Percentiles rank a stretch among this genome's conserved stretches.
Conservation (phyloP, 2,329 filamentous ascomycete genomes). For the Fusarium temperatum region DNA sequence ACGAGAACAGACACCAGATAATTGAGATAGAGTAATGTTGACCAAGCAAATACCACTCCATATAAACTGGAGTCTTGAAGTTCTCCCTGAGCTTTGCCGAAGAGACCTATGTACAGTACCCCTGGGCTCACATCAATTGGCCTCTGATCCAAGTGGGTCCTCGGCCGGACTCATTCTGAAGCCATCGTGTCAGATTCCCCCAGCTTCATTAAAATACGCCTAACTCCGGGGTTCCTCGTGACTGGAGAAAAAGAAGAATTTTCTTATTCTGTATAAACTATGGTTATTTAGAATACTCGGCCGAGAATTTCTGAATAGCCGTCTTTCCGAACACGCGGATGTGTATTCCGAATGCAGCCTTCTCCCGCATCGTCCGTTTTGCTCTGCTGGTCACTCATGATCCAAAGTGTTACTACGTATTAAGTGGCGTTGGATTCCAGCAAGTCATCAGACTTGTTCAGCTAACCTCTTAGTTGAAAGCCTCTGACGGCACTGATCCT, state of each 20-base stretch:
- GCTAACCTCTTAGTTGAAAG: not conserved
- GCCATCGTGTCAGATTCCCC: constrained; percentile 31
- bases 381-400: not conserved
- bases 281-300: constrained; percentile 3
- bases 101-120: not conserved
- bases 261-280: not conserved
- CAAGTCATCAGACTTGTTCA: constrained; percentile 10
- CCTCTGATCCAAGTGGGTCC: constrained; percentile 6
- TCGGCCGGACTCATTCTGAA: constrained; percentile 31
- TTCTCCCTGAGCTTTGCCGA: constrained; percentile 8
- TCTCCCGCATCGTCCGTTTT: not conserved
- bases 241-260: not conserved
- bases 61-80: not conserved
- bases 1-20: constrained; percentile 14
- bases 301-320: constrained; percentile 22
- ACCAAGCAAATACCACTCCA: no score
- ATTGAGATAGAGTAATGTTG: constrained; percentile 14
- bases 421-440: constrained; percentile 22
- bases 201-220: constrained; percentile 19
- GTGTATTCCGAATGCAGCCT: constrained; percentile 7
- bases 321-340: constrained; percentile 19
- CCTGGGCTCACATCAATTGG: constrained; percentile 12
- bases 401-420: not conserved
- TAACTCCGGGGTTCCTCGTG: constrained; percentile 25
- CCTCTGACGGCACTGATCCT: not conserved